A percentile compares a stretch with the other conserved stretches of the same genome.
These are phyloP conservation scores for Aspergillus versicolor DNA, from an alignment of 2,329 filamentous ascomycete species.

Conservation along the genomic window DNA sequence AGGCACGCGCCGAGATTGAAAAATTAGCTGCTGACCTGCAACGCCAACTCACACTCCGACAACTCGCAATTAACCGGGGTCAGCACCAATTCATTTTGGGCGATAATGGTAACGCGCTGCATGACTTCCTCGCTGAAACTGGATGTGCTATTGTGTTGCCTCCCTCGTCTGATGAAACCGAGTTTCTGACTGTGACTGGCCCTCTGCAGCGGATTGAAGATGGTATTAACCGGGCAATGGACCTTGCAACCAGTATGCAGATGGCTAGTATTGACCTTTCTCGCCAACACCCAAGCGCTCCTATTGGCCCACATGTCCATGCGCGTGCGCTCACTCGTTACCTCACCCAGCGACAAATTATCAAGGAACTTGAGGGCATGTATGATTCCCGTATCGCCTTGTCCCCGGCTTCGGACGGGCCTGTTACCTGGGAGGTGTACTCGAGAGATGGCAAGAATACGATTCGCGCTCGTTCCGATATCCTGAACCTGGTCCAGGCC, in stretches of 20 bases:
- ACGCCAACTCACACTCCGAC: conserved; percentile 71
- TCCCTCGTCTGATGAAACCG: conserved; percentile 72
- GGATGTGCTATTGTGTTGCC: conserved; percentile 86
- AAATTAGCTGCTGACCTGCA: conserved; percentile 73
- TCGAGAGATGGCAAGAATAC: conserved; percentile 79
- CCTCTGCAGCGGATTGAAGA: conserved; percentile 69
- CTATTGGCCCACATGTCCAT: conserved; percentile 71
- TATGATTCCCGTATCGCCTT: conserved; percentile 88
- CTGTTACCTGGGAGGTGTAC: conserved; percentile 83
- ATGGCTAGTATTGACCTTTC: conserved; percentile 80
- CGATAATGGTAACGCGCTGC: conserved; percentile 71
- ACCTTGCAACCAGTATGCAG: conserved; percentile 83
- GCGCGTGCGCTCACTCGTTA: conserved; percentile 87
- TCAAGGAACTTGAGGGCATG: conserved; percentile 75
- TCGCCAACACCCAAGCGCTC: conserved; percentile 72
- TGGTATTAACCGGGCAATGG: conserved; percentile 80
- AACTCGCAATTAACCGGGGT: conserved; percentile 78
- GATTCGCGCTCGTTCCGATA: conserved; percentile 50
- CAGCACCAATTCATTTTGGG: conserved; percentile 95
- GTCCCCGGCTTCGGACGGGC: conserved; percentile 64
- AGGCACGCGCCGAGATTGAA: conserved; percentile 78
- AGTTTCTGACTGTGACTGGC: conserved; percentile 81
- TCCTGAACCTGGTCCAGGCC: conserved; percentile 50
- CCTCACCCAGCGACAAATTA: conserved; percentile 75
- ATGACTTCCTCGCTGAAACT: conserved; percentile 87